Base-by-base conservation (phyloP, 345 rosid species). In the Citrus glauca region DNA sequence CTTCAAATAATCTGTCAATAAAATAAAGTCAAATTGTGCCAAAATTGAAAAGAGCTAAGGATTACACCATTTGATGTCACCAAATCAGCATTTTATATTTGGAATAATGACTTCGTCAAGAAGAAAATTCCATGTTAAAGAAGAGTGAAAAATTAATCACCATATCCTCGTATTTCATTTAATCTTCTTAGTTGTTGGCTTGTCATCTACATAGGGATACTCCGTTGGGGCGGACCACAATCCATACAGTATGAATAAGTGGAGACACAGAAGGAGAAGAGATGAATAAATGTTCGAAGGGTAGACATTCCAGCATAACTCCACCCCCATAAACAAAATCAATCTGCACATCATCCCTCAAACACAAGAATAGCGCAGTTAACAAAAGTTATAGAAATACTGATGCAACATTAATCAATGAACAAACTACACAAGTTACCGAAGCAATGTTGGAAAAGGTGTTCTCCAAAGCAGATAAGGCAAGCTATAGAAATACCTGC, bases 221-320 rank as follows among this genome's bases (percentile, higher is more conserved):
- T 86, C 85, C 0, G 91, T 77, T 19, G 91, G 88, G 48, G 87
- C 91, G 40, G 81, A 84, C 94, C 97, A 91, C 28, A 94, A 84
- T 68, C 99, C 98, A 86, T 85, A 84, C 10, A 96, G 82, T 61
- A 90, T 83, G 30, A 85, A 57, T 40, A 85, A 80, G 83, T 94
- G 95, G 55, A 94, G 89, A 78, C 83, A 81, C 38, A 91, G 75
- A 63, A 96, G 91, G 80, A 87, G 72, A 60, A 85, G 88, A 27
- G 99, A 96, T 27, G 99, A 94, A 79, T 81, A 84, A 9, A 77
- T 27, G 74, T 82, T 89, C 56, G 98, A 96, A 53, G 99, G 99
- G 74, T 87, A 96, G 27, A 96, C 82, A 74, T 96, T 96, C 99
- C 99, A 94, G 90, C 98, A 96, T 5, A 91, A 57, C 83, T 94